phyloP scores from a whole-genome alignment of 768 basidiomycete species.

The Mycena kentingensis region DNA sequence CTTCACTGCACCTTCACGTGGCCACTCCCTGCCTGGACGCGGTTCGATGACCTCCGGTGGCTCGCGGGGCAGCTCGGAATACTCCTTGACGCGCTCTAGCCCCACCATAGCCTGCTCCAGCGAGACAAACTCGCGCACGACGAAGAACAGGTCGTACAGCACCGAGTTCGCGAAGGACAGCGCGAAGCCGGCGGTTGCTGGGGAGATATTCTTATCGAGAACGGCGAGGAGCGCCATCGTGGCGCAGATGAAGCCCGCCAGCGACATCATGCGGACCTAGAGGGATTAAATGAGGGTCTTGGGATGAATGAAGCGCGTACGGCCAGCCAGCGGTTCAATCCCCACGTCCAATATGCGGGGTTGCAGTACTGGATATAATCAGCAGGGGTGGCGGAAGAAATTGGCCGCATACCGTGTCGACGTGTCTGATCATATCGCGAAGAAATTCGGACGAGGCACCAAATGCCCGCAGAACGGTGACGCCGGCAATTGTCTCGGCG shows the following conservation, averaged over 20 bases:
- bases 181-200: slow-evolving; percentile 83
- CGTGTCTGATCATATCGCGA: slow-evolving; percentile 77
- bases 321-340: slow-evolving; percentile 88
- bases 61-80: slow-evolving; percentile 76
- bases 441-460: slow-evolving; percentile 86
- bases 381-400: not conserved
- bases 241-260: slow-evolving; percentile 72
- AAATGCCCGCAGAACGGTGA: slow-evolving; percentile 76
- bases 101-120: slow-evolving; percentile 93
- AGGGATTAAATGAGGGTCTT: not conserved
- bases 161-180: slow-evolving; percentile 74
- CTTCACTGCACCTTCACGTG: slow-evolving; percentile 63
- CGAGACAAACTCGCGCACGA: slow-evolving; percentile 78
- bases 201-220: slow-evolving; percentile 67
- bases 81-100: slow-evolving; percentile 88
- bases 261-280: slow-evolving; percentile 68
- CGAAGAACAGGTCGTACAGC: slow-evolving; percentile 66
- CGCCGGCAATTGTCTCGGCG: slow-evolving; percentile 62
- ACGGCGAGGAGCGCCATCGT: slow-evolving; percentile 68
- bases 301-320: slow-evolving; percentile 73
- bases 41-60: slow-evolving; percentile 84
- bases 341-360: slow-evolving; percentile 91
- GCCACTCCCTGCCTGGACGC: slow-evolving; percentile 78
- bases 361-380: slow-evolving; percentile 50
- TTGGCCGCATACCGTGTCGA: slow-evolving; percentile 57